Base-by-base conservation (phyloP, 2,329 filamentous ascomycete genomes). In the Calycina marina region DNA sequence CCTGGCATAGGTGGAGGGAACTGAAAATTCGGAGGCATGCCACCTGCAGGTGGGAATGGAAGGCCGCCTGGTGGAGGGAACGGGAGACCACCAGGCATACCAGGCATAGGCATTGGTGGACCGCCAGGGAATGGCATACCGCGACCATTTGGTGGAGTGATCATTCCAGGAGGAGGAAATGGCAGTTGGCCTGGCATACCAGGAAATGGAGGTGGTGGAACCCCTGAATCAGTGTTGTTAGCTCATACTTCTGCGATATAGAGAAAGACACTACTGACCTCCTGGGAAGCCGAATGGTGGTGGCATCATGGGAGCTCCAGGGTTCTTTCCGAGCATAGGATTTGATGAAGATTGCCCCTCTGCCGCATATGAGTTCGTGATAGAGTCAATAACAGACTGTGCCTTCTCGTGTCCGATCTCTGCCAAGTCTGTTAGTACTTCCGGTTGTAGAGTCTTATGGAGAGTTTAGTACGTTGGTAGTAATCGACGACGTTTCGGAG, bases 371-470 rank as follows among this genome's bases (percentile, higher is more conserved):
- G 86, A 93, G 26, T 77, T 83, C 25, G 90, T 96, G 59, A 98
- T 98, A 48, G 80, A 88, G 62, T 98, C 90, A 55, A 98, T 98
- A 48, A 98, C 90, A 30, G 81, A 90, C 60, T 98, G 90, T 38
- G 90, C 88, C 63, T 96, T 93, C 61, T 96, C 90, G 59, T 94
- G 88, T 29, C 88, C 90, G 56, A 98, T 96, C 63, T 96, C 83
- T 88, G 51, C 5, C 20, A 22, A 22, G 20, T 22, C 8, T 18
- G 15, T 22, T 20, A 15, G 14, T 12, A 27, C 14, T 14, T 26
- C 15, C 27, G 17, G 28, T 27, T 11, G 5, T 14, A 16, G 14
- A 32, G 15, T 15, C 24, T 30, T 13, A 16, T 25, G 30, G 25
- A 25, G 17, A 15, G 30, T 33, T 38, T 11, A 67, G 37, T 60